Conservation (phyloP, 148 eudicot genomes). For the Suaeda aralocaspica region DNA sequence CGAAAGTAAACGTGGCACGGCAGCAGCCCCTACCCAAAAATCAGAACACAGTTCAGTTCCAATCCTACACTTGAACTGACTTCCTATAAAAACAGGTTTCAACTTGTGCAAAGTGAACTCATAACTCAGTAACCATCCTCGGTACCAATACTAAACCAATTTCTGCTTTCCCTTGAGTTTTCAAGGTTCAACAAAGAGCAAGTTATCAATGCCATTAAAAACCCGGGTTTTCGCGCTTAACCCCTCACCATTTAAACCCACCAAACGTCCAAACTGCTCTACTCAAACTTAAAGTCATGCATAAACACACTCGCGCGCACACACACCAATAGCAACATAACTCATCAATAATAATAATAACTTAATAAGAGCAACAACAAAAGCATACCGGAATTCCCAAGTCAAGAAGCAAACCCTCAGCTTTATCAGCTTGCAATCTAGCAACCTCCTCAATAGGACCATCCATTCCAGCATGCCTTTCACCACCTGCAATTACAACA, state of each 20-base stretch:
- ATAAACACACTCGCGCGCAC: neutral
- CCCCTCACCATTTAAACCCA: neutral
- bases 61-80: neutral
- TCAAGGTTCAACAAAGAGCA: neutral
- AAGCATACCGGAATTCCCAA: conserved; percentile 58
- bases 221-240: neutral
- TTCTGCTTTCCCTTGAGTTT: neutral
- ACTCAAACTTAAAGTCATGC: neutral
- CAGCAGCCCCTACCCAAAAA: neutral
- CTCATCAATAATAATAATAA: neutral
- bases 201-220: neutral
- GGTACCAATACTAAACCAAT: neutral
- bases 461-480: conserved; percentile 39
- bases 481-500: conserved; percentile 31
- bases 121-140: neutral
- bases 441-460: conserved; percentile 93
- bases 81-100: neutral
- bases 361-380: neutral
- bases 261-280: neutral
- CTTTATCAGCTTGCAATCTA: conserved; percentile 63
- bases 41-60: neutral
- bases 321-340: neutral
- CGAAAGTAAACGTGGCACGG: neutral
- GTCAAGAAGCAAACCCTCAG: conserved; percentile 64
- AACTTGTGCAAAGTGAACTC: neutral